phyloP scores from a whole-genome alignment of 2,329 filamentous ascomycete species.

The Aphanocladium album region DNA sequence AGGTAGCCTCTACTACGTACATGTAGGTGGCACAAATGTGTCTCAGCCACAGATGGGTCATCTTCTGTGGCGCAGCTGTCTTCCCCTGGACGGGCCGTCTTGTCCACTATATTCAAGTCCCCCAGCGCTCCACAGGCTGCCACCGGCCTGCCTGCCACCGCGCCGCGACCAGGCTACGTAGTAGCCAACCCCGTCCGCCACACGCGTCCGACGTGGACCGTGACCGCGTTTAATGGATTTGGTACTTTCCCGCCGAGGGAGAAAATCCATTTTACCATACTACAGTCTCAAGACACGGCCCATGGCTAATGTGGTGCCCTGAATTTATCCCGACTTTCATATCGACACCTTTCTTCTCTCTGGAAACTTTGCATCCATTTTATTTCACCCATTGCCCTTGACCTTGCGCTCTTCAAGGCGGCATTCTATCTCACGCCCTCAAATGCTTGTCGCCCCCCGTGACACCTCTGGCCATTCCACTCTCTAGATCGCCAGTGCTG shows the following conservation, averaged over 20 bases:
- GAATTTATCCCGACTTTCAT: not conserved
- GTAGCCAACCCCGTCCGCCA: not conserved
- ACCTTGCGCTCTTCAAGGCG: not conserved
- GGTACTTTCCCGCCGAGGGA: not conserved
- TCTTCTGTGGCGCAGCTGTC: not conserved
- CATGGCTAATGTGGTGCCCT: not conserved
- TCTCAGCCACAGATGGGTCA: not conserved
- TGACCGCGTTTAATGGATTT: slow-evolving; percentile 18
- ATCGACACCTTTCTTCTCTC: not conserved
- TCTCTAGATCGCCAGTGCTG: slow-evolving; percentile 37
- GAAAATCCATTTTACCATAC: slow-evolving; percentile 9
- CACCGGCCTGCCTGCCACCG: not conserved
- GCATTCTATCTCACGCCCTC: not conserved
- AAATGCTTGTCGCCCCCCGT: slow-evolving; percentile 2
- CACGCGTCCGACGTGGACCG: slow-evolving; percentile 18
- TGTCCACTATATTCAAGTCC: not conserved
- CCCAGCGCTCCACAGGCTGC: not conserved
- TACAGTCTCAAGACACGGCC: not conserved
- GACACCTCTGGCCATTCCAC: slow-evolving; percentile 18
- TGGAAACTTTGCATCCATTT: not conserved
- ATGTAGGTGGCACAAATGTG: no score
- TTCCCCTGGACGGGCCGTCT: not conserved
- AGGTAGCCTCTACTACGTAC: no score
- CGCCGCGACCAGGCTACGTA: not conserved
- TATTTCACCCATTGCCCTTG: not conserved